Evolutionary conservation across 2,329 filamentous ascomycete species (phyloP).

Genomic region (Corinectria fuckeliana): DNA sequence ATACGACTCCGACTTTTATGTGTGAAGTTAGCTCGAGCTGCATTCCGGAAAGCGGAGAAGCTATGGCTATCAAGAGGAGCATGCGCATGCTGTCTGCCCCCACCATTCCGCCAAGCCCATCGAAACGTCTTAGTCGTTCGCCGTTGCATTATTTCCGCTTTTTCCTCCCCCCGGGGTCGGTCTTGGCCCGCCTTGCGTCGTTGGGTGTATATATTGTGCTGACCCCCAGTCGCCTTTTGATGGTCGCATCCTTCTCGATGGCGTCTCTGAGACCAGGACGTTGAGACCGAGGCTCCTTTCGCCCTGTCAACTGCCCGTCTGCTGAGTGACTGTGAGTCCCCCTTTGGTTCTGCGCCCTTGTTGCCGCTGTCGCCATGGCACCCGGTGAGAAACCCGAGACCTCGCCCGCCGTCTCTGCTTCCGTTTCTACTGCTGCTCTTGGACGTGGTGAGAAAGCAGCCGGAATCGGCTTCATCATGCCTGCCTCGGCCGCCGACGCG

Average conservation of each 20-base stretch:
- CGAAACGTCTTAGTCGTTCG: background rate
- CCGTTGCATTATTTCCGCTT: background rate
- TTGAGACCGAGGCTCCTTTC: background rate
- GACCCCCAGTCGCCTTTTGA: background rate
- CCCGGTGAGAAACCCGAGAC: constrained; percentile 10
- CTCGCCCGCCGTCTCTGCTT: background rate
- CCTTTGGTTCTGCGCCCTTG: background rate
- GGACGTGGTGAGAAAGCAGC: background rate
- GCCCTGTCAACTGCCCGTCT: background rate
- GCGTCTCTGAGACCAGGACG: background rate
- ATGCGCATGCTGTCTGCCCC: constrained; percentile 20
- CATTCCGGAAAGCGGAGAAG: background rate
- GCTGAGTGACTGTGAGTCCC: background rate
- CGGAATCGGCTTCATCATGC: background rate
- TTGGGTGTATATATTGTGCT: background rate
- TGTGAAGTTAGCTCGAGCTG: background rate
- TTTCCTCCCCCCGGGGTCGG: background rate
- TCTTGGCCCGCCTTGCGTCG: background rate
- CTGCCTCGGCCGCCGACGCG: constrained; percentile 2
- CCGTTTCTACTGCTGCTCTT: background rate
- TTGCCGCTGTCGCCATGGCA: background rate
- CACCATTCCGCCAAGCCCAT: constrained; percentile 5
- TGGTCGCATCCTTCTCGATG: background rate
- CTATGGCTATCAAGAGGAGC: background rate
- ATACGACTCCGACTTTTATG: background rate